Evolutionary conservation across 192 early-diverging fungal species (phyloP).

Genomic region (Backusella australiensis): DNA sequence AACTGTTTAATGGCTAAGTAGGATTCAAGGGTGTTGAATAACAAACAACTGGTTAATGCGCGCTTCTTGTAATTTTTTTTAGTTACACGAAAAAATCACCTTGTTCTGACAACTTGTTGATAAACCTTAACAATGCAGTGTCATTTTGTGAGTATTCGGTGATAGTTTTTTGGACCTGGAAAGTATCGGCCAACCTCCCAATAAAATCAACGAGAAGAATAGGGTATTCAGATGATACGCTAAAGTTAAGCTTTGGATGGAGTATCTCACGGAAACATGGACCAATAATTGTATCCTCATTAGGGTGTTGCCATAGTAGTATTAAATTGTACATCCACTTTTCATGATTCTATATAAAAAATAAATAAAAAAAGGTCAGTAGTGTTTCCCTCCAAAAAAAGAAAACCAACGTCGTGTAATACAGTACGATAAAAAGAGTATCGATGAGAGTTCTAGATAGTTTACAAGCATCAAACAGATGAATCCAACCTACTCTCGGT

Average conservation of each 20-base stretch:
- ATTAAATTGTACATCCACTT: constrained; percentile 17
- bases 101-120: not conserved
- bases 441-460: constrained; percentile 1
- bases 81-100: not conserved
- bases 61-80: not conserved
- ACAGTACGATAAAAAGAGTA: constrained; percentile 4
- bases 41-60: not conserved
- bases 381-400: not conserved
- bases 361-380: not conserved
- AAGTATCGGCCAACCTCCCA: not conserved
- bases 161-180: not conserved
- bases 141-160: not conserved
- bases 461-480: not conserved
- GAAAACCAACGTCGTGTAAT: not conserved
- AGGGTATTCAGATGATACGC: not conserved
- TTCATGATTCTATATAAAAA: not conserved
- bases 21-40: not conserved
- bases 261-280: not conserved
- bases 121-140: not conserved
- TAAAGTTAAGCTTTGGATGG: not conserved
- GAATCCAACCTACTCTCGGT: not conserved
- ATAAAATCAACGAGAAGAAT: constrained; percentile 8
- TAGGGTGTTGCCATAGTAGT: not conserved
- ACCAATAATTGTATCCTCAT: not conserved
- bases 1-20: not conserved